Evolutionary conservation across 805 yeast species (phyloP).

Genomic region (Yamadazyma insecticola): DNA sequence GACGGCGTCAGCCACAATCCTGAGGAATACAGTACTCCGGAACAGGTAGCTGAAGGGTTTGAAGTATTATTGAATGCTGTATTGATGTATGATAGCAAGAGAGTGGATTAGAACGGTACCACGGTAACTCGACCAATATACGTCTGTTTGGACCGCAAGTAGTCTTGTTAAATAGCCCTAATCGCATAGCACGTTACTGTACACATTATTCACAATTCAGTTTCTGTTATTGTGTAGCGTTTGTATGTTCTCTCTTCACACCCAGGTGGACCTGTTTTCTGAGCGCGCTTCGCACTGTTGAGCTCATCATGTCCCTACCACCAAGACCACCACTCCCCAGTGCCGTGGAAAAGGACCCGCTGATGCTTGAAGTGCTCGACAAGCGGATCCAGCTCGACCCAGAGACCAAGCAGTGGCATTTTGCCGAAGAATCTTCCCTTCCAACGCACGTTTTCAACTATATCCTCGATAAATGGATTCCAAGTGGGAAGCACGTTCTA

Average conservation of each 20-base stretch:
- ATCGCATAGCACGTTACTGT: too few species aligned
- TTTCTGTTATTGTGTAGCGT: too few species aligned
- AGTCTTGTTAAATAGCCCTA: too few species aligned
- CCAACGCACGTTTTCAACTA: conserved; percentile 18
- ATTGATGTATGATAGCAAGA: conserved; percentile 24
- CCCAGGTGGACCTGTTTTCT: too few species aligned
- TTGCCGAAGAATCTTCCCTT: conserved; percentile 10
- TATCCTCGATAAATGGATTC: conserved; percentile 18
- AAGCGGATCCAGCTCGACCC: conserved; percentile 21
- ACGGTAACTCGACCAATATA: too few species aligned
- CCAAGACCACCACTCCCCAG: conserved; percentile 15
- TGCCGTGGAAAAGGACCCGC: conserved; percentile 10
- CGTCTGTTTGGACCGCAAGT: too few species aligned
- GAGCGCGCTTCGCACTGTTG: too few species aligned
- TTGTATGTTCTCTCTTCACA: too few species aligned
- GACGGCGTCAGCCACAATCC: conserved; percentile 49
- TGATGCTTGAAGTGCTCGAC: conserved; percentile 15
- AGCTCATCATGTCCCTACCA: conserved; percentile 16
- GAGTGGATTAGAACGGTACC: conserved; percentile 5
- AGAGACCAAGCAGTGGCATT: conserved; percentile 16
- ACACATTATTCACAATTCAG: too few species aligned
- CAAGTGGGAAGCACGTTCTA: conserved; percentile 7
- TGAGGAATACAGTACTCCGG: conserved; percentile 60
- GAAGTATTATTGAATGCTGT: conserved; percentile 48
- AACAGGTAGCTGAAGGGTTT: conserved; percentile 58